A percentile compares a stretch with the other conserved stretches of the same genome.
phyloP scores from a whole-genome alignment of 208 protist species.

The Crithidia bombi region DNA sequence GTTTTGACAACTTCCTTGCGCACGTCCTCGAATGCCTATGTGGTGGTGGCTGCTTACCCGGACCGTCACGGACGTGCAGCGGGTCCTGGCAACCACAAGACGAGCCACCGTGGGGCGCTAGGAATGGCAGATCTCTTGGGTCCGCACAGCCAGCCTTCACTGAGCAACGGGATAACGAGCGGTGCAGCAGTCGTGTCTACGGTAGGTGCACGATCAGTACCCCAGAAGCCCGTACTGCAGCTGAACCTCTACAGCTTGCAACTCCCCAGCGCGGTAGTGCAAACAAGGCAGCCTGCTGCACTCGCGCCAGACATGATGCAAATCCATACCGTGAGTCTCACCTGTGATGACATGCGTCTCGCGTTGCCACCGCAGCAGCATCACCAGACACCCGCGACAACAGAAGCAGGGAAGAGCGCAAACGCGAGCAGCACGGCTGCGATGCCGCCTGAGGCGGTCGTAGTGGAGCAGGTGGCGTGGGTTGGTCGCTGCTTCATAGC shows the following conservation, averaged over 20 bases:
- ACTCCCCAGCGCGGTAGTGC: background rate
- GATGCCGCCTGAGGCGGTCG: background rate
- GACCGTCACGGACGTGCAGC: background rate
- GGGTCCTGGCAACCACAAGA: background rate
- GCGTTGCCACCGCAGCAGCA: background rate
- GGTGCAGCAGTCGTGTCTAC: background rate
- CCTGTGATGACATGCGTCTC: background rate
- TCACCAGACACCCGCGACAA: background rate
- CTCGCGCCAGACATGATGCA: slow-evolving; percentile 36
- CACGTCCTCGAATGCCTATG: background rate
- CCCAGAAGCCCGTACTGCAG: background rate
- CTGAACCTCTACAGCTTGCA: slow-evolving; percentile 6
- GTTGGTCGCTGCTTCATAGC: slow-evolving; percentile 17
- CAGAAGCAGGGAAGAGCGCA: too few species aligned
- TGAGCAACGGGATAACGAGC: too few species aligned
- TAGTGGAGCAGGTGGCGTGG: slow-evolving; percentile 21
- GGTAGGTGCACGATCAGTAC: background rate
- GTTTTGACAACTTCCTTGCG: slow-evolving; percentile 8
- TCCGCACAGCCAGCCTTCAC: too few species aligned
- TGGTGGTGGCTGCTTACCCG: background rate
- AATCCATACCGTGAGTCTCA: slow-evolving; percentile 18
- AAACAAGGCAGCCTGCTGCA: background rate
- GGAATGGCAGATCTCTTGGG: too few species aligned
- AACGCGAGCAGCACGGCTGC: background rate
- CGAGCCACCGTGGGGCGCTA: background rate